Conservation (phyloP, 164 flowering plant genomes). For the Chloranthus sessilifolius region DNA sequence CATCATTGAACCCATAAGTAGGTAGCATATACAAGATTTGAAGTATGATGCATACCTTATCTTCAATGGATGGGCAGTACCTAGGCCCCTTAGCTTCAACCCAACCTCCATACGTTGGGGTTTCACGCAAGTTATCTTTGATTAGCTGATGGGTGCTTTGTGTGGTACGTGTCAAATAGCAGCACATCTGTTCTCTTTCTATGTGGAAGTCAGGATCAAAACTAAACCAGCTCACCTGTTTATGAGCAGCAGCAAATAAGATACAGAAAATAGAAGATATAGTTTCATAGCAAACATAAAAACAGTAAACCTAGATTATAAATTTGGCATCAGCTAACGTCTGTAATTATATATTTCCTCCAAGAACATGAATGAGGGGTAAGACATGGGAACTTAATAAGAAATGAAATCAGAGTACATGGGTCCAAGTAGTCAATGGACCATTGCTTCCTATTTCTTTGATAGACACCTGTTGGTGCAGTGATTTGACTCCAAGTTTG, state of each 20-base stretch:
- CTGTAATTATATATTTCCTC: too few relatives aligned
- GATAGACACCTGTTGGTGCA: too few relatives aligned
- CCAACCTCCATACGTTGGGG: slow-evolving; percentile 99
- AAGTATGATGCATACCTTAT: slow-evolving; percentile 49
- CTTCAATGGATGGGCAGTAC: slow-evolving; percentile 99
- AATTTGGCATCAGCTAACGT: too few relatives aligned
- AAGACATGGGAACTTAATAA: too few relatives aligned
- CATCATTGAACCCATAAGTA: not conserved
- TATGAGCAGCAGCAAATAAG: slow-evolving; percentile 7
- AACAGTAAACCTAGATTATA: too few relatives aligned
- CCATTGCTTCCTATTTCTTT: too few relatives aligned
- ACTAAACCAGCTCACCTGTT: slow-evolving; percentile 89
- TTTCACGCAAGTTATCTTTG: slow-evolving; percentile 90
- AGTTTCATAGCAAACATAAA: not conserved
- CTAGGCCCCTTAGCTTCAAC: slow-evolving; percentile 97
- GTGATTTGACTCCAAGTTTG: too few relatives aligned
- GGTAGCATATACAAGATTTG: too few relatives aligned
- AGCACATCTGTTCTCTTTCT: slow-evolving; percentile 96
- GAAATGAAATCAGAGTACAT: too few relatives aligned
- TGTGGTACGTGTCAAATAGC: slow-evolving; percentile 91
- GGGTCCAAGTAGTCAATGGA: too few relatives aligned
- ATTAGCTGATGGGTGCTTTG: slow-evolving; percentile 73
- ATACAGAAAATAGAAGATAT: not conserved
- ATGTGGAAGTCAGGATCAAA: slow-evolving; percentile 89
- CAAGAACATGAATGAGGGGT: too few relatives aligned